phyloP scores from a whole-genome alignment of 805 yeast species.

The Hanseniaspora osmophila region DNA sequence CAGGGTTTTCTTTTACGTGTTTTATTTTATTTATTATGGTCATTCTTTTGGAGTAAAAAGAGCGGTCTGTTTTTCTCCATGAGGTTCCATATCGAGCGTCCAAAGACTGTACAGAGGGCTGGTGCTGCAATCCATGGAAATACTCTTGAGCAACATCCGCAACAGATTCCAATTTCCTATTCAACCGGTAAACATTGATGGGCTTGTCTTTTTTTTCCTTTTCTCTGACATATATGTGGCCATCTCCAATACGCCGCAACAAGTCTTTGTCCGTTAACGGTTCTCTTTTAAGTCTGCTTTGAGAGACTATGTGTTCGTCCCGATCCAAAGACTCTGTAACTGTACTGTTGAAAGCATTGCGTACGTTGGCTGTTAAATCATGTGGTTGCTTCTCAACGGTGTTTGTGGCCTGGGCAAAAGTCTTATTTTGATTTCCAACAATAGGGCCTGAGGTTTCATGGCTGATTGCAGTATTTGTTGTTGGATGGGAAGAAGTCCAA shows the following conservation, averaged over 20 bases:
- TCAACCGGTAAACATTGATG: slow-evolving; percentile 11
- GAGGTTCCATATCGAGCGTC: slow-evolving; percentile 19
- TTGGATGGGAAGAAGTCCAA: slow-evolving; percentile 12
- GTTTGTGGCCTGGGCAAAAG: background rate
- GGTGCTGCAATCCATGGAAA: slow-evolving; percentile 17
- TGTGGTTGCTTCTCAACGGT: background rate
- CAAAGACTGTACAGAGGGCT: slow-evolving; percentile 16
- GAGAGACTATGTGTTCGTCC: background rate
- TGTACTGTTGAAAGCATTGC: background rate
- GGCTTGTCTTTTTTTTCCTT: background rate
- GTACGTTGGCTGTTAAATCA: background rate
- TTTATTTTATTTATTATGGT: slow-evolving; percentile 15
- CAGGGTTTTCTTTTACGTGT: slow-evolving; percentile 13
- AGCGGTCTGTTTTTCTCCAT: slow-evolving; percentile 19
- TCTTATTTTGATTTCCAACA: background rate
- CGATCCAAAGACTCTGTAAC: background rate
- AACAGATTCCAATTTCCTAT: slow-evolving; percentile 16
- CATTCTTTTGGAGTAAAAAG: slow-evolving; percentile 18
- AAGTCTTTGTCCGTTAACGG: slow-evolving; percentile 1
- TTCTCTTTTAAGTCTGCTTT: slow-evolving; percentile 2
- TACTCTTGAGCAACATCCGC: slow-evolving; percentile 18
- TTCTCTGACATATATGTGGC: background rate
- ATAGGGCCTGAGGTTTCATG: background rate
- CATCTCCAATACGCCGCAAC: slow-evolving; percentile 1
- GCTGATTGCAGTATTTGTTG: slow-evolving; percentile 9